These are phyloP conservation scores for Moesziomyces globuligerus DNA, from an alignment of 1,284 basidiomycete species.

Conservation along the genomic window DNA sequence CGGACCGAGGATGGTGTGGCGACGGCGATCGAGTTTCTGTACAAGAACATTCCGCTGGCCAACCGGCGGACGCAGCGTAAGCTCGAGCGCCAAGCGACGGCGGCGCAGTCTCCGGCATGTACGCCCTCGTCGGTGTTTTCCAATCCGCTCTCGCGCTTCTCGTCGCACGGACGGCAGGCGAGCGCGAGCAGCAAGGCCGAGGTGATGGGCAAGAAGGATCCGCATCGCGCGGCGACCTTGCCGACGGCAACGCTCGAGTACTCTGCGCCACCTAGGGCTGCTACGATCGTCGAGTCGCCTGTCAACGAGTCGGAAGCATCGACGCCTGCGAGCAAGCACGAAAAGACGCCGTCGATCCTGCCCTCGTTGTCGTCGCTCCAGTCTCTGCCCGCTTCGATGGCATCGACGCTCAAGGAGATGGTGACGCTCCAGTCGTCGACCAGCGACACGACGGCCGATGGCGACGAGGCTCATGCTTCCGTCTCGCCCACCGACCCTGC, in stretches of 20 bases:
- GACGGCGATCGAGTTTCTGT: slow-evolving; percentile 55
- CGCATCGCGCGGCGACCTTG: slow-evolving; percentile 13
- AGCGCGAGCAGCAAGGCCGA: slow-evolving; percentile 4
- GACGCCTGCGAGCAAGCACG: neutral
- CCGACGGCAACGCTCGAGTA: slow-evolving; percentile 1
- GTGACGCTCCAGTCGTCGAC: slow-evolving; percentile 13
- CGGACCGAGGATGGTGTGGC: slow-evolving; percentile 56
- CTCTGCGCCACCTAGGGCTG: neutral
- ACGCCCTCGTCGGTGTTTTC: slow-evolving; percentile 2
- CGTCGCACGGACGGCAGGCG: slow-evolving; percentile 10
- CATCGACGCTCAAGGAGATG: slow-evolving; percentile 29
- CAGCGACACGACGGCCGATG: slow-evolving; percentile 35
- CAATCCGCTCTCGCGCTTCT: slow-evolving; percentile 15
- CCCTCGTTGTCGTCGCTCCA: slow-evolving; percentile 17
- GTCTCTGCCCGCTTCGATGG: slow-evolving; percentile 16
- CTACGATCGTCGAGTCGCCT: slow-evolving; percentile 17
- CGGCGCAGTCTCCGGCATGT: slow-evolving; percentile 5
- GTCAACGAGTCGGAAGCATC: neutral
- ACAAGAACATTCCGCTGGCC: slow-evolving; percentile 47
- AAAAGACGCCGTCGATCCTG: slow-evolving; percentile 3
- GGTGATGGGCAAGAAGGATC: neutral
- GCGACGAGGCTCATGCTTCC: slow-evolving; percentile 19
- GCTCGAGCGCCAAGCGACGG: slow-evolving; percentile 26
- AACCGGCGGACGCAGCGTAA: slow-evolving; percentile 28
- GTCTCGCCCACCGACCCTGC: no score